These are phyloP conservation scores for Microdochium nivale DNA, from an alignment of 2,329 filamentous ascomycete species.

Conservation along the genomic window DNA sequence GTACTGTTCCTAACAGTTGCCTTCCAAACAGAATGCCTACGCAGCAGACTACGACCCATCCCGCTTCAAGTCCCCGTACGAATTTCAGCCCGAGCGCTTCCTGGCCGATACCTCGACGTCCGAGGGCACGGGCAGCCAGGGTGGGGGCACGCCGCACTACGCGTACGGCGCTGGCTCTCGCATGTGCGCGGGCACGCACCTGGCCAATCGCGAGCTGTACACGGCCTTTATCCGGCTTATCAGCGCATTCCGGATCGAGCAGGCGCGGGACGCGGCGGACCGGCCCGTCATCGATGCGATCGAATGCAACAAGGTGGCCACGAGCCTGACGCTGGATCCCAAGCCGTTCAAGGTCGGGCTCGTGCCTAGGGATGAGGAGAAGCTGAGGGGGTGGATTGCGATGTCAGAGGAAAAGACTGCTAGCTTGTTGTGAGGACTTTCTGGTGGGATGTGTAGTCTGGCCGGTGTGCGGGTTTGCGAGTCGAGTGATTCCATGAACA, in stretches of 20 bases:
- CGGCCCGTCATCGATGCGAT: slow-evolving; percentile 46
- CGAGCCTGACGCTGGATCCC: slow-evolving; percentile 51
- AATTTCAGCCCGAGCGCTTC: slow-evolving; percentile 55
- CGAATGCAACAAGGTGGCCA: slow-evolving; percentile 47
- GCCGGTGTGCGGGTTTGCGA: too few relatives aligned
- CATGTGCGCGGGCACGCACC: slow-evolving; percentile 56
- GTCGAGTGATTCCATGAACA: too few relatives aligned
- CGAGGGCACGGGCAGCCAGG: slow-evolving; percentile 23
- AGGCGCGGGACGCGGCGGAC: slow-evolving; percentile 34
- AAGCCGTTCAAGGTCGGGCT: slow-evolving; percentile 55
- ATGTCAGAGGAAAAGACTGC: slow-evolving; percentile 43
- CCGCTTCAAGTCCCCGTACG: slow-evolving; percentile 49
- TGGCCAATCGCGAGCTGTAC: slow-evolving; percentile 59
- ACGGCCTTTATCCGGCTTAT: slow-evolving; percentile 54
- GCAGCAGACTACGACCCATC: slow-evolving; percentile 28
- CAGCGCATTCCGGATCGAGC: slow-evolving; percentile 46
- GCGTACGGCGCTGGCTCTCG: slow-evolving; percentile 59
- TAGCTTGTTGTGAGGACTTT: too few relatives aligned
- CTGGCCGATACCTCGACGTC: slow-evolving; percentile 15
- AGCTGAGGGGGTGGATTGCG: slow-evolving; percentile 42
- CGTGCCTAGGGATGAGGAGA: slow-evolving; percentile 13
- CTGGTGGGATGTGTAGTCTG: too few relatives aligned
- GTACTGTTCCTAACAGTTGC: too few relatives aligned
- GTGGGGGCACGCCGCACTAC: slow-evolving; percentile 55
- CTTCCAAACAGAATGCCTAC: not conserved